Evolutionary conservation across 495 filamentous ascomycete species (phyloP), one percentile per base, ranked within the genome.

Genomic region (Tuber aestivum): DNA sequence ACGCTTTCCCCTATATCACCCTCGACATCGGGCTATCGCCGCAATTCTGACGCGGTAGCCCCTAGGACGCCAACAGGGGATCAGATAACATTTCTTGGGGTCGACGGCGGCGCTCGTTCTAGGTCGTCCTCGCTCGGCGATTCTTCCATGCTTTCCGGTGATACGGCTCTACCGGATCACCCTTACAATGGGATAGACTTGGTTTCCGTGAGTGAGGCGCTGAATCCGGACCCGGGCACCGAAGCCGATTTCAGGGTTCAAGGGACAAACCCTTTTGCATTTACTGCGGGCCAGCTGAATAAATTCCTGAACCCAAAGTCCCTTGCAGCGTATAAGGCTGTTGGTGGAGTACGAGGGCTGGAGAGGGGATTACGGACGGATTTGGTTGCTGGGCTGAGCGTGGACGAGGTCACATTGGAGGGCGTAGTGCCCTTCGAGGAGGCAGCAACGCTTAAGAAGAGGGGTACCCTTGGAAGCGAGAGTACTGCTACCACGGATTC

Each of bases 261-360:
- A 21, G 84, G 92, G 74, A 68, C 72, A 20, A 93, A 91, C 78
- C 89, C 88, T 4, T 94, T 93, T 79, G 91, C 90, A 50, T 93
- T 89, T 78, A 89, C 87, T 16, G 89, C 91, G 0, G 92, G 92
- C 12, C 88, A 92, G 81, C 84, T 94, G 69, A 90, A 90, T 80
- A 94, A 93, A 80, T 87, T 92, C 85, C 86, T 92, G 45, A 90
- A 92, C 77, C 92, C 92, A 16, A 94, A 94, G 83, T 92, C 88
- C 71, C 83, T 93, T 23, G 86, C 91, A 32, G 91, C 91, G 10
- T 94, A 90, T 76, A 89, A 87, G 71, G 88, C 89, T 45, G 84
- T 94, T 10, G 92, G 92, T 70, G 92, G 92, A 45, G 82, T 93
- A 27, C 79, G 82, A 41, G 92, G 92, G 0, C 82, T 94, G 73